These are phyloP conservation scores for Emericellopsis terricola DNA, from an alignment of 495 filamentous ascomycete species.

Conservation along the genomic window DNA sequence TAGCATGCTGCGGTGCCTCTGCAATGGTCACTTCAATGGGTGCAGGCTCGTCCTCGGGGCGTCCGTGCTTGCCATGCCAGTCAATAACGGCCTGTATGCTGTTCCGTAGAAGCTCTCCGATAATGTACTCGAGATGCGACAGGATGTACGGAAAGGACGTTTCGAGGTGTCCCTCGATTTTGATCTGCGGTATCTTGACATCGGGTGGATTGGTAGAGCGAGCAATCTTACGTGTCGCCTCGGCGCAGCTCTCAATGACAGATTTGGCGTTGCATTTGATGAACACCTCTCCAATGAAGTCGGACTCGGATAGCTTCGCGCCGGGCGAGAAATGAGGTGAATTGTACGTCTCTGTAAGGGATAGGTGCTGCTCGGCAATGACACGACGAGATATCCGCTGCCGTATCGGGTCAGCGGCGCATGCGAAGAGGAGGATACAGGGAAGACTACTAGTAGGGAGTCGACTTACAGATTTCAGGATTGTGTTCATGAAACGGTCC, in stretches of 20 bases:
- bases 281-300: constrained; percentile 92
- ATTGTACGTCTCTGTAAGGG: constrained; percentile 91
- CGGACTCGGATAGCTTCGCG: constrained; percentile 52
- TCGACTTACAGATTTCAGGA: constrained; percentile 62
- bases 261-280: constrained; percentile 85
- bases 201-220: constrained; percentile 51
- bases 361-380: constrained; percentile 93
- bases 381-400: constrained; percentile 87
- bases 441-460: background rate
- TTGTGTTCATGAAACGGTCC: constrained; percentile 89
- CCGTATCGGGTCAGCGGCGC: background rate
- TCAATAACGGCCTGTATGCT: constrained; percentile 85
- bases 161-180: constrained; percentile 68
- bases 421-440: background rate
- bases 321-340: constrained; percentile 82
- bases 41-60: constrained; percentile 31
- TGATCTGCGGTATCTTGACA: constrained; percentile 57
- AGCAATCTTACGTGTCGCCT: constrained; percentile 49
- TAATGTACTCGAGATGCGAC: constrained; percentile 90
- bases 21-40: constrained; percentile 90
- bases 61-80: constrained; percentile 18
- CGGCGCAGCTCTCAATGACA: constrained; percentile 68
- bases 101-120: constrained; percentile 89
- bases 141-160: constrained; percentile 94
- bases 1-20: constrained; percentile 88